Conservation (phyloP, 1,284 basidiomycete species). For the Anthracocystis setariae region DNA sequence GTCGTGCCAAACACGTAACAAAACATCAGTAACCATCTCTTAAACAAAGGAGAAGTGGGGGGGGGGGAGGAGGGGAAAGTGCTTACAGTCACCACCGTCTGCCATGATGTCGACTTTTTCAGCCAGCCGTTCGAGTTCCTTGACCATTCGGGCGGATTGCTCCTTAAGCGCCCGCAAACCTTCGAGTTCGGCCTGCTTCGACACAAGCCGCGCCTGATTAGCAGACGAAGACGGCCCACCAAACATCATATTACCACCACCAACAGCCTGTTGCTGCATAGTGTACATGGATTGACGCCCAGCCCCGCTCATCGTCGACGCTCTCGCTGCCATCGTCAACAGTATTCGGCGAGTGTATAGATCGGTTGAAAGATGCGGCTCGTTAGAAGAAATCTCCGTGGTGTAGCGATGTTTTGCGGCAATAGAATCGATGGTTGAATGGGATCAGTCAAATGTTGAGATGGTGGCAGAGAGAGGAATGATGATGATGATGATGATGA, state of each 20-base stretch:
- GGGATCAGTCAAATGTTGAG: no score
- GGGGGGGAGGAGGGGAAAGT: no score
- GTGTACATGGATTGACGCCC: constrained; percentile 45
- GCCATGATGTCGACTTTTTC: constrained; percentile 62
- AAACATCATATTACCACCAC: constrained; percentile 28
- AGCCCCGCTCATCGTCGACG: constrained; percentile 1
- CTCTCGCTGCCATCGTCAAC: background rate
- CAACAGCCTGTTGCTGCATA: constrained; percentile 12
- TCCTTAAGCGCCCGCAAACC: constrained; percentile 58
- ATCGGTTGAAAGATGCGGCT: background rate
- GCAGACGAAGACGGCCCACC: constrained; percentile 45
- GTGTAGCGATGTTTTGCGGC: constrained; percentile 1
- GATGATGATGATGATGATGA: no score
- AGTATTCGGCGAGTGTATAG: background rate
- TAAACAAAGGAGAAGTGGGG: no score
- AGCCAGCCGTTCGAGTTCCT: constrained; percentile 56
- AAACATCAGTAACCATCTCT: background rate
- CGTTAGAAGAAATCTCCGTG: no score
- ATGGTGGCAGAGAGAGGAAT: no score
- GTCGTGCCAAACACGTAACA: background rate
- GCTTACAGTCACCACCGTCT: constrained; percentile 59
- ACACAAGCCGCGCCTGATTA: constrained; percentile 47
- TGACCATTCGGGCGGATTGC: constrained; percentile 59
- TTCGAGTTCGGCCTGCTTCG: constrained; percentile 63
- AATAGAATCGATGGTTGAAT: no score